These are phyloP conservation scores for Triticum turgidum DNA, from an alignment of 176 grass and related monocot genomes.

Conservation along the genomic window DNA sequence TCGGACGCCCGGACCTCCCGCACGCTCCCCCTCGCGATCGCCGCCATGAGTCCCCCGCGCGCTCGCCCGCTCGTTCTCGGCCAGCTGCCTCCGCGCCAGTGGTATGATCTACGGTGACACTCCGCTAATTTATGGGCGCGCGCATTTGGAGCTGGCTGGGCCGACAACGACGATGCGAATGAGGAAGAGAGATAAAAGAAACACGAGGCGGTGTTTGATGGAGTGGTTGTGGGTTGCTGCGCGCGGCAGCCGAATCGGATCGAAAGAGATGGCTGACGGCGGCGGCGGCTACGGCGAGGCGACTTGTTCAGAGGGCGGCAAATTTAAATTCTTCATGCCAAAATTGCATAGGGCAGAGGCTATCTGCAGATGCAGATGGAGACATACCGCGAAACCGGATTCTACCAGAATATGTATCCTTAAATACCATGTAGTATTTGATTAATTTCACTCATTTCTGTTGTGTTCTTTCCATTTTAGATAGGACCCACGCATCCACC, in stretches of 20 bases:
- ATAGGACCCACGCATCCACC: too few relatives aligned
- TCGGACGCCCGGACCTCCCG: slow-evolving; percentile 61
- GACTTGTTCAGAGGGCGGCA: neutral
- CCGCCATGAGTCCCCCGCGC: slow-evolving; percentile 9
- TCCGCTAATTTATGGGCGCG: neutral
- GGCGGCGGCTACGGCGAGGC: neutral
- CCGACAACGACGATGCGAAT: neutral
- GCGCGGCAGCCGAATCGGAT: neutral
- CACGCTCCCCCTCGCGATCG: slow-evolving; percentile 48
- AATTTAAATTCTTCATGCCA: neutral
- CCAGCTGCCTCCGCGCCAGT: neutral
- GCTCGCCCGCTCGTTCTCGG: neutral
- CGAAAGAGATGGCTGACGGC: neutral
- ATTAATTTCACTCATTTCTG: too few relatives aligned
- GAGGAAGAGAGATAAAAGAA: neutral
- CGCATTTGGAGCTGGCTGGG: neutral
- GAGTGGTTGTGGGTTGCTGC: neutral
- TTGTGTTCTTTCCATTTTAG: too few relatives aligned
- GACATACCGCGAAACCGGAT: too few relatives aligned
- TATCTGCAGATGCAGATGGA: neutral
- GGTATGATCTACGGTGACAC: neutral
- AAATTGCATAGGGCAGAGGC: neutral
- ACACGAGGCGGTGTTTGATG: neutral
- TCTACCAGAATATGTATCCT: too few relatives aligned
- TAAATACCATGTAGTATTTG: too few relatives aligned